Conservation (phyloP, 31 red algal genomes). For the Asparagopsis taxiformis region DNA sequence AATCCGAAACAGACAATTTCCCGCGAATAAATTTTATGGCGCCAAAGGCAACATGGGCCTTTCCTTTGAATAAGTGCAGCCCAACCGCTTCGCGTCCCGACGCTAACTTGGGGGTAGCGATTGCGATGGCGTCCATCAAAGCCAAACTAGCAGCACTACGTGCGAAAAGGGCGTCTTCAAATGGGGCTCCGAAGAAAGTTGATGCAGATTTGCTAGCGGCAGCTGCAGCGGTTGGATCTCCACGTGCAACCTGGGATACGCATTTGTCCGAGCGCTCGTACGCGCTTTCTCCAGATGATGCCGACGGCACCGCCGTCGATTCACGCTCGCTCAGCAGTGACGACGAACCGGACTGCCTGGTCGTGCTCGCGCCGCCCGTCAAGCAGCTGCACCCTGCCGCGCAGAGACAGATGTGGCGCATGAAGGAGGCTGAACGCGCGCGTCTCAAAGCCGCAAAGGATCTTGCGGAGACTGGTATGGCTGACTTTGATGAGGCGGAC, state of each 20-base stretch:
- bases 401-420: constrained; percentile 17
- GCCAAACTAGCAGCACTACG: constrained; percentile 31
- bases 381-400: constrained; percentile 15
- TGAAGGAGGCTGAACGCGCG: constrained; percentile 5
- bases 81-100: no score
- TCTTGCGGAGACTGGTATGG: constrained; percentile 1
- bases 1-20: no score
- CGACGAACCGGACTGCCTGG: constrained; percentile 4
- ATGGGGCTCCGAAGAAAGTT: neutral
- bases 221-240: constrained; percentile 4
- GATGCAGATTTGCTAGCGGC: neutral
- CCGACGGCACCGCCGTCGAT: neutral
- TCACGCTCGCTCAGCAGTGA: neutral
- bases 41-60: no score
- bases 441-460: constrained; percentile 9
- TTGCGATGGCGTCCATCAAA: constrained; percentile 20
- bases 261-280: neutral
- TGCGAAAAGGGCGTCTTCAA: neutral
- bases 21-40: no score
- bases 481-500: neutral
- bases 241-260: constrained; percentile 22
- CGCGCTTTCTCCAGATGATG: neutral
- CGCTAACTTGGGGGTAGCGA: no score
- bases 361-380: constrained; percentile 19
- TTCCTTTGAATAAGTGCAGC: no score